Evolutionary conservation across 1,139 yeast genomes (phyloP), one percentile per base, ranked within the genome.

Genomic region (Yamadazyma blattariae): DNA sequence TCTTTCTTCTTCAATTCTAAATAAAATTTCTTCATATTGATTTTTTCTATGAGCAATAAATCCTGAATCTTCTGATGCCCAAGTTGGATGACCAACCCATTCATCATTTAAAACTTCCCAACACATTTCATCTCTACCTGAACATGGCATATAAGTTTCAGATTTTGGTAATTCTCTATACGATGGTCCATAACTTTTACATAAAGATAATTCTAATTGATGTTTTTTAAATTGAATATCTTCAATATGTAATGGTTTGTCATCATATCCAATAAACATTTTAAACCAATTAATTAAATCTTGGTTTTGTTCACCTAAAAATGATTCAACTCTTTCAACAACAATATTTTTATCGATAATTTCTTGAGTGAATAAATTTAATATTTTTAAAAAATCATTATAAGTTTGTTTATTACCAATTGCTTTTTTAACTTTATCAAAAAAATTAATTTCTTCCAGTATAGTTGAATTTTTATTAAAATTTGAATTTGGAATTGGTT

Each of bases 21-120:
- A 90, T 42, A 94, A 67, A 37, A 92, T 87, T 61, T 92, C 98
- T 62, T 92, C 98, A 57, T 90, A 92, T 62, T 92, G 98, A 56
- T 94, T 92, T 61, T 94, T 92, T 50, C 97, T 80, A 59, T 94
- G 98, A 13, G 98, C 96, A 56, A 92, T 90, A 54, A 90, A 92
- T 0, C 98, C 98, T 17, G 96, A 87, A 57, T 94, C 98, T 60
- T 92, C 98, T 1, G 97, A 90, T 1, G 97, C 98, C 98, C 98
- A 94, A 6, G 96, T 95, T 25, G 99, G 99, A 60, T 90, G 97
- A 3, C 97, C 97, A 18, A 92, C 97, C 97, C 97, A 94, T 61
- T 92, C 97, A 57, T 92, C 98, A 59, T 92, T 92, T 49, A 94
- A 73, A 18, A 92, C 96, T 57, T 92, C 97, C 97, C 97, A 90